Percentiles rank a stretch among this genome's conserved stretches.
These are phyloP conservation scores for Psidium friedrichsthalianum DNA, from an alignment of 345 rosid genomes.

Conservation along the genomic window DNA sequence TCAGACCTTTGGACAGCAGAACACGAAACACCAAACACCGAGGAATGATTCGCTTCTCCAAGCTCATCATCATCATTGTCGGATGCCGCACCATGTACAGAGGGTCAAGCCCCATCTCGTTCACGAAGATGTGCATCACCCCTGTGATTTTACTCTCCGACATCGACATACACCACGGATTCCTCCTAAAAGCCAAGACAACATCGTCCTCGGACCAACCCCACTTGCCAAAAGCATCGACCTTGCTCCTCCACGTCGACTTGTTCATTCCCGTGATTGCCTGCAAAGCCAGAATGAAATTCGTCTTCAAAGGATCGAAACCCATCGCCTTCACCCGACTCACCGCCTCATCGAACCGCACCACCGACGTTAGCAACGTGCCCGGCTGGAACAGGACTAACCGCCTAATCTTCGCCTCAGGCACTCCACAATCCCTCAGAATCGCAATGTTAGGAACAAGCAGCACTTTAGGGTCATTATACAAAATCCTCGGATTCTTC, in stretches of 20 bases:
- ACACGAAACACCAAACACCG: conserved; percentile 7
- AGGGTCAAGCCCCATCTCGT: conserved; percentile 12
- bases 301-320: background rate
- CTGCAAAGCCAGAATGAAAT: conserved; percentile 9
- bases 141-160: conserved; percentile 14
- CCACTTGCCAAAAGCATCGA: background rate
- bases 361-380: background rate
- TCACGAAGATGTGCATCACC: conserved; percentile 12
- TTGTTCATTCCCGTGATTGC: background rate
- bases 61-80: background rate
- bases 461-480: background rate
- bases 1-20: conserved; percentile 12
- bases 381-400: background rate
- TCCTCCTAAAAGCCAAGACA: conserved; percentile 5
- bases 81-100: conserved; percentile 1
- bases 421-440: conserved; percentile 15
- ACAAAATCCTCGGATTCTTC: background rate
- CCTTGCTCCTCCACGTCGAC: conserved; percentile 7
- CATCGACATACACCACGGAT: conserved; percentile 4
- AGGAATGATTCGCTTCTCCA: conserved; percentile 21
- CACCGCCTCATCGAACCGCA: background rate
- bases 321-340: conserved; percentile 9
- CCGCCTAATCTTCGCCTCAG: background rate
- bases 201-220: conserved; percentile 12
- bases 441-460: background rate